Base-by-base conservation (phyloP, 2,329 filamentous ascomycete species). In the Macrophomina phaseolina region DNA sequence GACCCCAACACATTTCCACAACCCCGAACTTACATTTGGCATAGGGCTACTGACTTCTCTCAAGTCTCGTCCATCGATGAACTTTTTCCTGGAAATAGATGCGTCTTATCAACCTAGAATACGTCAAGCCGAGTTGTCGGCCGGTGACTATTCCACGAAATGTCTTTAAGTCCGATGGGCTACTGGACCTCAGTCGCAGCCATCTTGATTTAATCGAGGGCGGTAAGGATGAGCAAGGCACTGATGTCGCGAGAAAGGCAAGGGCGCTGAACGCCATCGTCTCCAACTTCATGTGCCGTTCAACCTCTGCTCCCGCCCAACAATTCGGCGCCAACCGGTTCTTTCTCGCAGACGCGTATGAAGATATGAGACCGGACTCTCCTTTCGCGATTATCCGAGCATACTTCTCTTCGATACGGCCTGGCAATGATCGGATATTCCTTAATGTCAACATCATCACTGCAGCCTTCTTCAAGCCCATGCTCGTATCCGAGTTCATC, bases 371-470 rank as follows among this genome's bases (percentile, higher is more conserved):
- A 11, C 8, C n/a, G 5, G 46, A 62, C 18, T 42, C 8, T 9
- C 23, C 66, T 4, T 66, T 70, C 9, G 55, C 60, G 38, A 63
- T 65, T 4, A 53, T 68, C 14, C 55, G 69, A 5, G 71, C 70
- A 4, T 71, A 71, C 64, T 68, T 55, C 40, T 68, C 67, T 42
- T 65, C 67, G 2, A 58, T 71, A 42, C 69, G 69, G 46, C 66
- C 68, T 4, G 68, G 69, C 2, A 65, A 67, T 48, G 67, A 68
- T 8, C 64, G 49, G 6, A 46, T 68, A 18, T 52, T 71, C 4
- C 58, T 72, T 28, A 71, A 71, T 38, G 45, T 72, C 18, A 65
- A 73, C 45, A 67, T 67, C 0, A 67, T 67, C 9, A 67, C 61
- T 2, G 68, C 67, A 6, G 69, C 65, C 0, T 71, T 73, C 66